Conservation (phyloP, 305 asterid species). For the Fraxinus velutina region DNA sequence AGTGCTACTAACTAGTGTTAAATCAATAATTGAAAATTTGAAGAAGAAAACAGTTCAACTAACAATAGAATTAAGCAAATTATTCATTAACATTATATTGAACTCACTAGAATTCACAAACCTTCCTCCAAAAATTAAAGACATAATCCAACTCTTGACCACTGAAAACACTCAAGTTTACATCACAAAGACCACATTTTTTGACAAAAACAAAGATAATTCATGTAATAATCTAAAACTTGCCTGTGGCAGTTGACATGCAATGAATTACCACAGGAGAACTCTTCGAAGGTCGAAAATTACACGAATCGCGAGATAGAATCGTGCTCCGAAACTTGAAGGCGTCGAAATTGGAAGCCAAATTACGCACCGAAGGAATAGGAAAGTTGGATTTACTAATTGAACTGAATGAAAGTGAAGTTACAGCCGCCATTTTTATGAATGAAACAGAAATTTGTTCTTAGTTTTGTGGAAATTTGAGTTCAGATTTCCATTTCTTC, state of each 20-base stretch:
- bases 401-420: slow-evolving; percentile 58
- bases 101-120: neutral
- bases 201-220: neutral
- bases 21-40: neutral
- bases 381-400: slow-evolving; percentile 50
- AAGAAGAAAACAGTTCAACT: neutral
- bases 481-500: slow-evolving; percentile 24
- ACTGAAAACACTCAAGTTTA: neutral
- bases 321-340: slow-evolving; percentile 46
- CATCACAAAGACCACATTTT: neutral
- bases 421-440: slow-evolving; percentile 64
- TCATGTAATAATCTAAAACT: slow-evolving; percentile 20
- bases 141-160: neutral
- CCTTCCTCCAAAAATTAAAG: slow-evolving; percentile 1
- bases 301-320: slow-evolving; percentile 27
- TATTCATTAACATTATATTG: neutral
- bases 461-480: neutral
- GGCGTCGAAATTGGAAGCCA: slow-evolving; percentile 38
- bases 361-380: slow-evolving; percentile 31
- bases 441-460: neutral
- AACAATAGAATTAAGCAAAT: neutral
- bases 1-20: neutral
- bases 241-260: slow-evolving; percentile 58
- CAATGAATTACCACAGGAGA: slow-evolving; percentile 59
- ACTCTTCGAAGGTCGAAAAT: slow-evolving; percentile 33